Conservation (phyloP, 495 filamentous ascomycete species). For the Neurospora hispaniola region DNA sequence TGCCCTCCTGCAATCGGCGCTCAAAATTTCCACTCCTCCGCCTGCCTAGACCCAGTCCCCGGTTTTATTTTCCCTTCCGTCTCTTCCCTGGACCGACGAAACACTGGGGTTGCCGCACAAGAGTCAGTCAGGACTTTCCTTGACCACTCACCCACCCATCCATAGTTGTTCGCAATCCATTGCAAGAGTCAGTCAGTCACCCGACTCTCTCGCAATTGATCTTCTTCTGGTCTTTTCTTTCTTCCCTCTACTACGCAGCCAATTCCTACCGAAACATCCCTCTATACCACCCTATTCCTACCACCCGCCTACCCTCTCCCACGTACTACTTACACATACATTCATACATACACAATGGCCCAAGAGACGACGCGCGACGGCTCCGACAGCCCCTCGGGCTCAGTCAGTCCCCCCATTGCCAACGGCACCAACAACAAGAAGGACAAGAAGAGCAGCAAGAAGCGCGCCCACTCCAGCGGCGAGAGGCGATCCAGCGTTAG, state of each 20-base stretch:
- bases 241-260: background rate
- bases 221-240: background rate
- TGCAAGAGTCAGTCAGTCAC: background rate
- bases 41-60: background rate
- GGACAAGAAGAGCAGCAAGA: slow-evolving; percentile 18
- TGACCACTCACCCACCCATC: background rate
- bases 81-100: background rate
- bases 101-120: background rate
- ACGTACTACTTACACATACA: background rate
- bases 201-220: background rate
- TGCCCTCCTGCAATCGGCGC: background rate
- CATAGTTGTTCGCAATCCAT: background rate
- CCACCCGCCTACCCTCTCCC: background rate
- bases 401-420: slow-evolving; percentile 12
- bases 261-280: background rate
- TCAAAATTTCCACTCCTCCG: background rate
- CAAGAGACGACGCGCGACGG: slow-evolving; percentile 8
- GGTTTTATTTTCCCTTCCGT: background rate
- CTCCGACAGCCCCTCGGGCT: slow-evolving; percentile 17
- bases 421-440: slow-evolving; percentile 13
- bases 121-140: background rate
- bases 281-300: background rate
- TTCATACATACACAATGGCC: slow-evolving; percentile 9
- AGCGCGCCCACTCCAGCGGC: slow-evolving; percentile 13
- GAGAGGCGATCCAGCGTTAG: slow-evolving; percentile 44